Evolutionary conservation across 2,329 filamentous ascomycete genomes (phyloP).

Genomic region (Pseudocercospora macadamiae): DNA sequence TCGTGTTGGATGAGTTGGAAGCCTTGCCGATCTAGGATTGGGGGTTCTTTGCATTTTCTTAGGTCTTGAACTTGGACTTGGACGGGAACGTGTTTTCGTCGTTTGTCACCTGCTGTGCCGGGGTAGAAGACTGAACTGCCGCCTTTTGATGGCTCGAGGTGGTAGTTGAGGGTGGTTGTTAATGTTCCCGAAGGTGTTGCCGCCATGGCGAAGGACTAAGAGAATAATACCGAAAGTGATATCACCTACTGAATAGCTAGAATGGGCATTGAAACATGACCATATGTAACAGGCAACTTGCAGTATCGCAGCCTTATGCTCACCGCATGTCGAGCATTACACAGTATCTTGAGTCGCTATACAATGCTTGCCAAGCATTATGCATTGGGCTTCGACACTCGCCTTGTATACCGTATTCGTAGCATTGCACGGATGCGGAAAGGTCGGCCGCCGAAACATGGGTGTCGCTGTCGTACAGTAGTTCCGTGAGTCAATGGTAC

Average conservation of each 20-base stretch:
- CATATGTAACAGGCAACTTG: not conserved
- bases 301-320: not conserved
- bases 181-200: not conserved
- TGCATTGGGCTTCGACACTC: not conserved
- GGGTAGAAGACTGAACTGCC: conserved; percentile 20
- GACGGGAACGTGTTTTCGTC: conserved; percentile 14
- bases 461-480: not conserved
- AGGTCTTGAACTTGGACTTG: conserved; percentile 16
- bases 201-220: too few species aligned
- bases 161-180: conserved; percentile 23
- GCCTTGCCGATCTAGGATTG: conserved; percentile 27
- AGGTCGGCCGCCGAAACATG: not conserved
- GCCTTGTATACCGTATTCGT: not conserved
- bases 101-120: conserved; percentile 22
- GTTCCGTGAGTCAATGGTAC: too few species aligned
- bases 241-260: too few species aligned
- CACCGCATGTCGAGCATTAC: not conserved
- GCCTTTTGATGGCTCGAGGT: conserved; percentile 17
- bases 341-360: not conserved
- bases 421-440: not conserved
- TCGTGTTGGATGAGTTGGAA: conserved; percentile 40
- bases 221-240: too few species aligned
- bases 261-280: too few species aligned
- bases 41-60: conserved; percentile 6
- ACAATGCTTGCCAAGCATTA: not conserved